Base-by-base conservation (phyloP, 2,329 filamentous ascomycete genomes). In the Coniochaeta prunicola region DNA sequence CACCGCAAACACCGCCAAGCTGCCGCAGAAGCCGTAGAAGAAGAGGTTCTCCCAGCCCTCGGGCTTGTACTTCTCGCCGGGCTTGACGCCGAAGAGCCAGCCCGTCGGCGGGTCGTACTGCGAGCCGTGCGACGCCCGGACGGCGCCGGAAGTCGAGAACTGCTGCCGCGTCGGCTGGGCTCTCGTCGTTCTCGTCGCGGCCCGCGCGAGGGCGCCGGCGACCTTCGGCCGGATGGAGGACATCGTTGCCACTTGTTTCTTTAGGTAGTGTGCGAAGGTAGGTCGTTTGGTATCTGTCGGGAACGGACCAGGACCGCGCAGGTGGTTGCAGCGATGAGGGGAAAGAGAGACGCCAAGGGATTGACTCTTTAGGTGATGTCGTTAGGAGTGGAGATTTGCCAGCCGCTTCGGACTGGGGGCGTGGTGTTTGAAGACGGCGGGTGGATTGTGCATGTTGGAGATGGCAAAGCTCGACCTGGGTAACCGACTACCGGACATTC, bases 21-120 rank as follows among this genome's bases (percentile, higher is more conserved):
- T 88, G 58, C 90, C 91, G 72, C 87, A 89, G 75, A 96, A 92
- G 56, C 92, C 92, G 73, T 90, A 90, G 73, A 88, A 88, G 80
- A 89, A 92, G 59, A 92, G 77, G 65, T 81, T 86, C 82, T 99
- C 94, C 94, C 94, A 99, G 57, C 93, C 94, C 79, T 99, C 94
- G 74, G 91, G 90, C 83, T 96, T 86, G 72, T 91, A 87, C 81
- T 97, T 96, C 85, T 97, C 91, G 63, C 92, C 92, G 36, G 94
- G 94, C 80, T 92, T 92, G 68, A 97, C 84, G 65, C 92, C 92
- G 75, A 90, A 97, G 68, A 99, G 85, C 91, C 92, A 97, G 68
- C 94, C 94, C 59, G 80, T 83, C 2, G 94, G 93, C 54, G 92
- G 87, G 66, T 99, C 94, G 76, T 92, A 99, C 73, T 92, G 89